Evolutionary conservation across 306 rosid species (phyloP).

Genomic region (Cicer judaicum): DNA sequence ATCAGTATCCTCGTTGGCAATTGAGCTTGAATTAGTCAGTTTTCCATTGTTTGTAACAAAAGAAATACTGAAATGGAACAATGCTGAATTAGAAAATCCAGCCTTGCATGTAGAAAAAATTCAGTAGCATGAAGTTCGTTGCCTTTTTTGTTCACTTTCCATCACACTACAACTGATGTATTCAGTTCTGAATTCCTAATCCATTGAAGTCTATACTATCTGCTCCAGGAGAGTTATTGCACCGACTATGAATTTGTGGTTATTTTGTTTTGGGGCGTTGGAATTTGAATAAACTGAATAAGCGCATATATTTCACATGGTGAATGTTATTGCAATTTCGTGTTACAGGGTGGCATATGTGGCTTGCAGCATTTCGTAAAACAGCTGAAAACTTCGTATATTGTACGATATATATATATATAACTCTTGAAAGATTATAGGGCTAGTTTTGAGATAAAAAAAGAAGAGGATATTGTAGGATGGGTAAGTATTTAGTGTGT

Average conservation of each 20-base stretch:
- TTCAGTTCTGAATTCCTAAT: constrained; percentile 37
- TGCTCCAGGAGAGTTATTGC: neutral
- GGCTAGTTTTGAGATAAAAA: neutral
- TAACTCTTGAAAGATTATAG: neutral
- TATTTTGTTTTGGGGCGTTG: neutral
- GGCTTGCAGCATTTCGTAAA: constrained; percentile 15
- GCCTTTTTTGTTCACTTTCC: neutral
- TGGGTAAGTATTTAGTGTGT: neutral
- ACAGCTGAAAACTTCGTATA: neutral
- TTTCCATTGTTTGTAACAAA: constrained; percentile 43
- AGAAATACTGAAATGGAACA: constrained; percentile 41
- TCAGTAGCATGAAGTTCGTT: constrained; percentile 13
- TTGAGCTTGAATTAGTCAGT: constrained; percentile 40
- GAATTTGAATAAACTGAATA: constrained; percentile 19
- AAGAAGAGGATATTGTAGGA: neutral
- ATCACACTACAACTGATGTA: constrained; percentile 4
- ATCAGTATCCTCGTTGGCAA: constrained; percentile 29
- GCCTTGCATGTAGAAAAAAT: constrained; percentile 36
- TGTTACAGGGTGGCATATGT: neutral
- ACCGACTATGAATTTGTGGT: constrained; percentile 21
- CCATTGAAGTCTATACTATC: constrained; percentile 6
- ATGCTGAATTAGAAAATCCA: constrained; percentile 17
- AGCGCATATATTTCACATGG: neutral
- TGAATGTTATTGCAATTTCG: constrained; percentile 1
- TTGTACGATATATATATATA: neutral